These are phyloP conservation scores for Coemansia sp. DNA, from an alignment of 192 early-diverging fungal species.

Conservation along the genomic window DNA sequence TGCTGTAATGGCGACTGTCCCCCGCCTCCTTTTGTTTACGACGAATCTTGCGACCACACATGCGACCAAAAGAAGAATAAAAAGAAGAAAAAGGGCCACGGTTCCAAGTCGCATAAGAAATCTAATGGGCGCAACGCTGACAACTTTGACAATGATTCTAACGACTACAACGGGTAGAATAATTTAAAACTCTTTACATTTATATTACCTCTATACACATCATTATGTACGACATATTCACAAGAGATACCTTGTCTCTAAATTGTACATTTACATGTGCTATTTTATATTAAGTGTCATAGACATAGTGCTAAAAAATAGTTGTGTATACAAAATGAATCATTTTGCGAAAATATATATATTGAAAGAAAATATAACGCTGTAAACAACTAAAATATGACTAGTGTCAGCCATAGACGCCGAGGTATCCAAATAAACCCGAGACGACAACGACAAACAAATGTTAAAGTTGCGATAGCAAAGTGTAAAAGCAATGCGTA, in stretches of 20 bases:
- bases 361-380: neutral
- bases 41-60: constrained; percentile 24
- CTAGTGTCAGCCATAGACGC: neutral
- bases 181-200: neutral
- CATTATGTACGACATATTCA: neutral
- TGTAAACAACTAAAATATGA: neutral
- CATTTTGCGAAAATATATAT: neutral
- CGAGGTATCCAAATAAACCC: neutral
- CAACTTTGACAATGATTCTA: neutral
- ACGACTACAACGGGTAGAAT: neutral
- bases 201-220: neutral
- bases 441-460: neutral
- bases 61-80: constrained; percentile 18
- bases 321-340: neutral
- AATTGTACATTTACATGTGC: neutral
- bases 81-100: constrained; percentile 11
- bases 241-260: neutral
- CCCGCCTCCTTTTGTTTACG: constrained; percentile 40
- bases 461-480: neutral
- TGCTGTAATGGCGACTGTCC: constrained; percentile 21
- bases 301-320: too few relatives aligned
- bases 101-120: constrained; percentile 9
- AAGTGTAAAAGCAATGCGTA: neutral
- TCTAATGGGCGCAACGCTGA: constrained; percentile 3
- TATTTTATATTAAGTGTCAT: too few relatives aligned